Conservation (phyloP, 176 grass and related monocot species). For the Juncus effusus region DNA sequence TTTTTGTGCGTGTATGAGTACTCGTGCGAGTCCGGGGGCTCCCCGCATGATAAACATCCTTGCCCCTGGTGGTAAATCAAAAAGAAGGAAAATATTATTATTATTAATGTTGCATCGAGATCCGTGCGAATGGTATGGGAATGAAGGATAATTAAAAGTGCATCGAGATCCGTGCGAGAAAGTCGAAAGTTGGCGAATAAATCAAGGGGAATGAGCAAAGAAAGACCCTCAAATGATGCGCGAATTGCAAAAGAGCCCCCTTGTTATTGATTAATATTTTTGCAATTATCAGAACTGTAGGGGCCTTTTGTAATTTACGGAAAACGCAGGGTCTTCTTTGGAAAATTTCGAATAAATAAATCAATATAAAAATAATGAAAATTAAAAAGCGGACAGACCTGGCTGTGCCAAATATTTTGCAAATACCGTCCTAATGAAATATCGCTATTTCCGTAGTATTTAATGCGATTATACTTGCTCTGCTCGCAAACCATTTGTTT, state of each 20-base stretch:
- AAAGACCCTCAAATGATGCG: no score
- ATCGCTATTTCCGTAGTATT: conserved; percentile 80
- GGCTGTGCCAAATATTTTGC: conserved; percentile 70
- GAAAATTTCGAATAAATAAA: not conserved
- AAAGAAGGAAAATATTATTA: no score
- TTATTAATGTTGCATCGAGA: no score
- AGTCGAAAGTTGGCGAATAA: no score
- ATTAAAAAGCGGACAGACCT: conserved; percentile 31
- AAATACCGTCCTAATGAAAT: conserved; percentile 78
- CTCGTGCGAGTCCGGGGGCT: conserved; percentile 70
- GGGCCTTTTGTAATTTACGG: no score
- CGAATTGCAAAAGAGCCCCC: no score
- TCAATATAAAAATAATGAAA: conserved; percentile 13
- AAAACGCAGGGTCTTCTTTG: not conserved
- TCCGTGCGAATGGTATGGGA: no score
- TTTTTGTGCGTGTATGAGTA: conserved; percentile 81
- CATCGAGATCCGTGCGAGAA: no score
- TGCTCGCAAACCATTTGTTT: conserved; percentile 74
- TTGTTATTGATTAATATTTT: no score
- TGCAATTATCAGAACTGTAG: no score
- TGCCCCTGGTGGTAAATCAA: conserved; percentile 39
- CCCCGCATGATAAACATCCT: conserved; percentile 69
- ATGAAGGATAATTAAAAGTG: no score
- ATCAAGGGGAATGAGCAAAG: no score
- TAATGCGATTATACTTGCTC: conserved; percentile 75